Conservation (phyloP, 179 eudicot genomes). For the Monotropa hypopitys region DNA sequence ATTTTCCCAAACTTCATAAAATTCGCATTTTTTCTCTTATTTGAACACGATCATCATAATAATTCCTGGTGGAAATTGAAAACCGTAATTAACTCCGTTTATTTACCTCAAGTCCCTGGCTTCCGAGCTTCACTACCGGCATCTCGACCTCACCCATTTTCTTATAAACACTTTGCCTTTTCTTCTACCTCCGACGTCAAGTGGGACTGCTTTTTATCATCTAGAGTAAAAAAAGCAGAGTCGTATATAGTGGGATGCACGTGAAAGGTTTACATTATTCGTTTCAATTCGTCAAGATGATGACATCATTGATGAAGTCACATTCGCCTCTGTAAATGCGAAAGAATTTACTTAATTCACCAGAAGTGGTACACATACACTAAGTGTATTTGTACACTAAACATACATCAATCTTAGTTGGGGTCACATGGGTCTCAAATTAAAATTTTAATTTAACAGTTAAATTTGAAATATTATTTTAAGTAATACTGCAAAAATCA, state of each 20-base stretch:
- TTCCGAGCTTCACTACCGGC: neutral
- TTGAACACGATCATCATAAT: neutral
- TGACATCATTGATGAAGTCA: neutral
- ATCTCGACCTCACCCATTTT: neutral
- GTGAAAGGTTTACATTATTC: neutral
- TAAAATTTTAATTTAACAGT: no score
- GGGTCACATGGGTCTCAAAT: no score
- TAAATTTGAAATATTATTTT: no score
- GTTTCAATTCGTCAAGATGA: neutral
- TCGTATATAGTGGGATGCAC: neutral
- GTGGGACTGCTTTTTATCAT: no score
- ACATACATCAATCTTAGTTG: no score
- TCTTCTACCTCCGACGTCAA: no score
- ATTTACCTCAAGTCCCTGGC: neutral
- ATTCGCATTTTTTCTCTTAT: neutral
- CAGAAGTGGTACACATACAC: no score
- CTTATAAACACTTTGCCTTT: neutral
- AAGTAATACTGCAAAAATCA: no score
- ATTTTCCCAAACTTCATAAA: neutral
- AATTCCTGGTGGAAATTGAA: neutral
- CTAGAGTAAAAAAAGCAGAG: neutral
- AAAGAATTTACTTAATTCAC: no score
- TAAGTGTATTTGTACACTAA: no score
- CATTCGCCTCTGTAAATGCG: no score
- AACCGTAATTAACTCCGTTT: neutral